Conservation (phyloP, 495 filamentous ascomycete genomes). For the Daldinia childiae region DNA sequence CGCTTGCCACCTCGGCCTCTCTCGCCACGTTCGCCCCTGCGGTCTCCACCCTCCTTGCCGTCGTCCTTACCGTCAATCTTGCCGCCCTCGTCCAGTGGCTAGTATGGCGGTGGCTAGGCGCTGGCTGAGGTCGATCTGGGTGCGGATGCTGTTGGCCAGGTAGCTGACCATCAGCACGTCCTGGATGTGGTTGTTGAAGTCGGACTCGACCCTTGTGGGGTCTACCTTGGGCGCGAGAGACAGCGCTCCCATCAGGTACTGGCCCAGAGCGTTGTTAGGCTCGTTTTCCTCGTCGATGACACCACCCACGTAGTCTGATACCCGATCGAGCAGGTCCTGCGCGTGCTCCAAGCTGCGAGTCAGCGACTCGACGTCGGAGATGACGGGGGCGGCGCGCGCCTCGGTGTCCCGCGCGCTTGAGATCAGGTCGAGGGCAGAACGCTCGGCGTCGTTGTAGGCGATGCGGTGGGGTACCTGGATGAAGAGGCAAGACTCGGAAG, state of each 20-base stretch:
- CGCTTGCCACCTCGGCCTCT: conserved; percentile 34
- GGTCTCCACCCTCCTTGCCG: conserved; percentile 53
- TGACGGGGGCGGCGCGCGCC: conserved; percentile 72
- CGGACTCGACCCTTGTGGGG: conserved; percentile 84
- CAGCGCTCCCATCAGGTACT: conserved; percentile 91
- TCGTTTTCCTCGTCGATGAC: conserved; percentile 72
- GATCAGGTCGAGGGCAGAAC: conserved; percentile 88
- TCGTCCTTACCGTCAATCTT: conserved; percentile 54
- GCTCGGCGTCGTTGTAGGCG: conserved; percentile 89
- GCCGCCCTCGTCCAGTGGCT: conserved; percentile 63
- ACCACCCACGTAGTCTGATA: conserved; percentile 85
- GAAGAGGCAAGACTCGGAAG: conserved; percentile 93
- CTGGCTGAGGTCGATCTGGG: conserved; percentile 97
- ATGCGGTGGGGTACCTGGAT: conserved; percentile 91
- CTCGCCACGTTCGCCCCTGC: conserved; percentile 17
- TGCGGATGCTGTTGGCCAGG: conserved; percentile 97
- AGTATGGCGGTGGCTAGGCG: conserved; percentile 86
- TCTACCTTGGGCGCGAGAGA: conserved; percentile 94
- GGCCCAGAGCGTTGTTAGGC: conserved; percentile 85
- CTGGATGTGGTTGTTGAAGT: conserved; percentile 99
- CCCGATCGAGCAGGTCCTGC: conserved; percentile 85
- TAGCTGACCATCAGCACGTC: conserved; percentile 97
- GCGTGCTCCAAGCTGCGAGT: conserved; percentile 86
- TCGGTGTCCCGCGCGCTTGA: conserved; percentile 81
- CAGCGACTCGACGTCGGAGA: conserved; percentile 87